Percentiles rank a stretch among this genome's conserved stretches.
phyloP scores from a whole-genome alignment of 163 green algal genomes.

The Chlamydomonas reinhardtii region DNA sequence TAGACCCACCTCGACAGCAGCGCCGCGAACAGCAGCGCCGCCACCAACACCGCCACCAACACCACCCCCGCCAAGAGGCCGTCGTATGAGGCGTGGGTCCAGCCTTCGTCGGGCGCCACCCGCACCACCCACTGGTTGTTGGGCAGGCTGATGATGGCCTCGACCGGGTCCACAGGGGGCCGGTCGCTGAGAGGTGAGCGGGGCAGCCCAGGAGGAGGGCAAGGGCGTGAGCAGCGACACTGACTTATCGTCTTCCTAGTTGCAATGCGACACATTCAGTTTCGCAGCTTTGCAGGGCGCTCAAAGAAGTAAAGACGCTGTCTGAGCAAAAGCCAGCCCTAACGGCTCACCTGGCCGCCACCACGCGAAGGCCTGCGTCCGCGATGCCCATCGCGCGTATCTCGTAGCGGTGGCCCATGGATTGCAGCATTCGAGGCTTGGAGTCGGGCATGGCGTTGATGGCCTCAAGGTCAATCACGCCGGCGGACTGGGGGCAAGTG shows the following conservation, averaged over 20 bases:
- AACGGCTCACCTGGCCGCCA: not conserved
- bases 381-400: not conserved
- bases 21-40: not conserved
- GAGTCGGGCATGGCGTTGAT: not conserved
- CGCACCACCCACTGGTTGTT: constrained; percentile 14
- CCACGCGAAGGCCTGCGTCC: not conserved
- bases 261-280: no score
- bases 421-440: constrained; percentile 1
- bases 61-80: not conserved
- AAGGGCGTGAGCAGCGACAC: no score
- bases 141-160: constrained; percentile 1
- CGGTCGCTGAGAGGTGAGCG: not conserved
- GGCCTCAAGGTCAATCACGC: not conserved
- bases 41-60: not conserved
- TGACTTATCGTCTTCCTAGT: no score
- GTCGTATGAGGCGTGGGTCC: not conserved
- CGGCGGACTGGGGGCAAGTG: not conserved
- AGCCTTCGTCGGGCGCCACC: not conserved
- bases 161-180: not conserved
- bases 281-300: no score
- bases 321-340: no score
- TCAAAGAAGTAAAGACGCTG: no score
- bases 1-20: not conserved
- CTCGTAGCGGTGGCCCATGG: constrained; percentile 25
- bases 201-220: no score